These are phyloP conservation scores for Aspergillus neoniger DNA, from an alignment of 2,329 filamentous ascomycete genomes.

Conservation along the genomic window DNA sequence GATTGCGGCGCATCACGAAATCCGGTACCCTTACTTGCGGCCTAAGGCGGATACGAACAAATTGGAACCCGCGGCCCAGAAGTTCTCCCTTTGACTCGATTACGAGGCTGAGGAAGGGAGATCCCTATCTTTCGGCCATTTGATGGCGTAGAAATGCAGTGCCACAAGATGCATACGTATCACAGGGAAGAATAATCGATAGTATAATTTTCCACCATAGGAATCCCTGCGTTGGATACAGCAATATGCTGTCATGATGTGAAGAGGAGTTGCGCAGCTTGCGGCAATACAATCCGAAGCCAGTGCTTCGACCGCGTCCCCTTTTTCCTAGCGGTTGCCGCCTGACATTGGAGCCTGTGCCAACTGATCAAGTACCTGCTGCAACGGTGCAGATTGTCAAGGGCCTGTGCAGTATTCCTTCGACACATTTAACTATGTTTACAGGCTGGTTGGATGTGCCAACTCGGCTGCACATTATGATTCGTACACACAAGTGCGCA, in stretches of 20 bases:
- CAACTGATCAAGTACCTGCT: not conserved
- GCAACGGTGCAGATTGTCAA: not conserved
- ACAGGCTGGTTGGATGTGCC: not conserved
- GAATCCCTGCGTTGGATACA: not conserved
- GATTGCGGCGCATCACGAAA: not conserved
- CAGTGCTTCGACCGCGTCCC: not conserved
- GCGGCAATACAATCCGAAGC: not conserved
- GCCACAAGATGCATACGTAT: not conserved
- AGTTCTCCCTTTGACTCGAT: not conserved
- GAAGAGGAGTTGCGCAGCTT: not conserved
- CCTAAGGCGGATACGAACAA: not conserved
- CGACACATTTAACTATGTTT: not conserved
- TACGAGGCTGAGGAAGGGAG: not conserved
- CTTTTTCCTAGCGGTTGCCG: not conserved
- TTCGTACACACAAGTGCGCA: not conserved
- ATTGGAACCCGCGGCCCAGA: not conserved
- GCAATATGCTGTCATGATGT: not conserved
- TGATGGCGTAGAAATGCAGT: not conserved
- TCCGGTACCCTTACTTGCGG: not conserved
- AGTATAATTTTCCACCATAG: not conserved
- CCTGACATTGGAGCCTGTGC: not conserved
- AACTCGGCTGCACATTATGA: not conserved
- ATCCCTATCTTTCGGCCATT: not conserved
- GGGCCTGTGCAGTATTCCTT: not conserved
- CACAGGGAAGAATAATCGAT: not conserved